Percentiles rank a stretch among this genome's conserved stretches.
phyloP scores from a whole-genome alignment of 2,329 filamentous ascomycete species.

The Apiospora hydei region DNA sequence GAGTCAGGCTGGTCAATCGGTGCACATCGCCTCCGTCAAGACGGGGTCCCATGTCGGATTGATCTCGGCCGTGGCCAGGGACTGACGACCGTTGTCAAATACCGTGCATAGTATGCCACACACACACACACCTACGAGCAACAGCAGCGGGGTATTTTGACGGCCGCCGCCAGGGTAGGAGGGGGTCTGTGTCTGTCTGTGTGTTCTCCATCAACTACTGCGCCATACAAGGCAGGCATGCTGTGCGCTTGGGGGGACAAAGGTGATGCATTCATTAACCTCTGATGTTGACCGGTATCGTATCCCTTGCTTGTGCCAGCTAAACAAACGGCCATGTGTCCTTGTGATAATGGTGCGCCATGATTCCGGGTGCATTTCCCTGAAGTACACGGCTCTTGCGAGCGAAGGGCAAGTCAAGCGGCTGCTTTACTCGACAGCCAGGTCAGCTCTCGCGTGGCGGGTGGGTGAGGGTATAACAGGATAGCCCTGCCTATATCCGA shows the following conservation, averaged over 20 bases:
- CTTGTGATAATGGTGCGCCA: not conserved
- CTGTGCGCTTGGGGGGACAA: not conserved
- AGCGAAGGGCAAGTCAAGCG: not conserved
- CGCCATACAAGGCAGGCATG: not conserved
- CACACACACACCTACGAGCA: not conserved
- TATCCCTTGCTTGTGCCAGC: not conserved
- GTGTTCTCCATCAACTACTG: not conserved
- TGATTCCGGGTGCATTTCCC: not conserved
- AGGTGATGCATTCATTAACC: not conserved
- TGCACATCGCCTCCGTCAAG: not conserved
- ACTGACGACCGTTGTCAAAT: not conserved
- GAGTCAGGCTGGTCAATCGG: not conserved
- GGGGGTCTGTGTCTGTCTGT: not conserved
- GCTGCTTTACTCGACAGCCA: not conserved
- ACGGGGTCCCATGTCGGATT: not conserved
- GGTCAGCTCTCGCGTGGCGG: not conserved
- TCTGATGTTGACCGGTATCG: not conserved
- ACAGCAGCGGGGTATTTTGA: constrained; percentile 7
- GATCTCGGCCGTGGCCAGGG: not conserved
- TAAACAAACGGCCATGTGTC: not conserved
- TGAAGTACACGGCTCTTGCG: not conserved
- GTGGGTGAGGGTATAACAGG: not conserved
- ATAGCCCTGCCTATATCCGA: not conserved
- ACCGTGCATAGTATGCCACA: not conserved
- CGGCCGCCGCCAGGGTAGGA: not conserved